Base-by-base conservation (phyloP, 2,329 filamentous ascomycete species). In the Stachybotrys chartarum region DNA sequence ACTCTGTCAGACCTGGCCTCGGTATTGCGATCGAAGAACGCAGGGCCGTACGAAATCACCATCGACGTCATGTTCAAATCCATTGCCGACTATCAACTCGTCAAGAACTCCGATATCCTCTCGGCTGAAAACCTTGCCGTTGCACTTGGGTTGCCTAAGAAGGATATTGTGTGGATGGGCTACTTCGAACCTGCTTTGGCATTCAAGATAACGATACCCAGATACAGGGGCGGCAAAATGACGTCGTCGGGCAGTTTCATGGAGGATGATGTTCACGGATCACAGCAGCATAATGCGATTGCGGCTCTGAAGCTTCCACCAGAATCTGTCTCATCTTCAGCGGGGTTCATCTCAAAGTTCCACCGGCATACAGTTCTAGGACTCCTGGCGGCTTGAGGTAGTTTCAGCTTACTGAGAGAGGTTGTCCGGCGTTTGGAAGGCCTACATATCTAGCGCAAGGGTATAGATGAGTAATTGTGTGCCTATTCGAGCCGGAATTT, bases 1-100 rank as follows among this genome's bases (percentile, higher is more conserved):
- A 63, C 52, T 0, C 44, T 65, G 7, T 58, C 68, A 0, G 72
- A 76, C 31, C 51, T 78, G 4, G 72, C 75, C 0, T 66, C 65
- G 3, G 68, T 78, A 2, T 59, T 80, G 0, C 71, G 78, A 0
- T 77, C 75, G 14, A 82, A 81, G 60, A 81, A 80, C 49, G 68
- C 63, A 0, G 63, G 63, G 0, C 63, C 63, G 1, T 82, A 71
- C 56, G 77, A 81, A 57, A 68, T 81, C 31, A 81, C 78, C 0
- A 70, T 81, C 30, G 79, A 82, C 55, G 68, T 78, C 42, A 75
- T 82, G 53, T 82, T 82, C 60, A 63, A 63, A 0, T 63, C 67
- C 0, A 54, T 60, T 11, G 61, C 61, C 0, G 61, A 63, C 0
- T 80, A 74, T 55, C 30, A 63, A 1, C 24, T 49, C 0, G 11